These are phyloP conservation scores for Termitomyces bulborhizus DNA, from an alignment of 768 basidiomycete genomes.

Conservation along the genomic window DNA sequence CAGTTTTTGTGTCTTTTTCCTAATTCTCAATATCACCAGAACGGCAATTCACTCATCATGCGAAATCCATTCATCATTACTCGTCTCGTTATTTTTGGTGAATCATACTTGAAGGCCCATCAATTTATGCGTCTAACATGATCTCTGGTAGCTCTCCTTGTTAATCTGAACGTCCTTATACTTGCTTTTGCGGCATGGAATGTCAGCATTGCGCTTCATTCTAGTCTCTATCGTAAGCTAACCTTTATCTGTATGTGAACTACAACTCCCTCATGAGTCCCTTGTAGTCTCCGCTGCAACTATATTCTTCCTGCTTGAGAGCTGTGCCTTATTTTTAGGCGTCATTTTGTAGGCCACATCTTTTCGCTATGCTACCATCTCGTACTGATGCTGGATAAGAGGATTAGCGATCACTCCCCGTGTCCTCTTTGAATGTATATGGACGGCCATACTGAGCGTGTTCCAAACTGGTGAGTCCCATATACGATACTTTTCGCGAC, in stretches of 20 bases:
- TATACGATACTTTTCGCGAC: neutral
- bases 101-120: conserved; percentile 13
- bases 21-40: neutral
- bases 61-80: conserved; percentile 49
- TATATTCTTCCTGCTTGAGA: conserved; percentile 42
- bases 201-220: conserved; percentile 30
- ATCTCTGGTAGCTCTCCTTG: conserved; percentile 33
- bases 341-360: conserved; percentile 25
- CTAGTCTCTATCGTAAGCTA: conserved; percentile 28
- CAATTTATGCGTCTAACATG: neutral
- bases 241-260: neutral
- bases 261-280: neutral
- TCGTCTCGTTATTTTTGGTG: conserved; percentile 55
- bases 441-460: conserved; percentile 43
- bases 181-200: conserved; percentile 58
- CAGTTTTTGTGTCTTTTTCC: conserved; percentile 6
- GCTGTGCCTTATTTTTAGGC: conserved; percentile 30
- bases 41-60: conserved; percentile 20
- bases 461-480: conserved; percentile 43
- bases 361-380: neutral
- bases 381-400: conserved; percentile 14
- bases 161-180: conserved; percentile 44
- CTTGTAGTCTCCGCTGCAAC: conserved; percentile 40
- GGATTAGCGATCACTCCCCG: conserved; percentile 33
- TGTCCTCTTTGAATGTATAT: conserved; percentile 48